A percentile compares a stretch with the other conserved stretches of the same genome.
These are phyloP conservation scores for Verticillium dahliae DNA, from an alignment of 2,329 filamentous ascomycete genomes.

Conservation along the genomic window DNA sequence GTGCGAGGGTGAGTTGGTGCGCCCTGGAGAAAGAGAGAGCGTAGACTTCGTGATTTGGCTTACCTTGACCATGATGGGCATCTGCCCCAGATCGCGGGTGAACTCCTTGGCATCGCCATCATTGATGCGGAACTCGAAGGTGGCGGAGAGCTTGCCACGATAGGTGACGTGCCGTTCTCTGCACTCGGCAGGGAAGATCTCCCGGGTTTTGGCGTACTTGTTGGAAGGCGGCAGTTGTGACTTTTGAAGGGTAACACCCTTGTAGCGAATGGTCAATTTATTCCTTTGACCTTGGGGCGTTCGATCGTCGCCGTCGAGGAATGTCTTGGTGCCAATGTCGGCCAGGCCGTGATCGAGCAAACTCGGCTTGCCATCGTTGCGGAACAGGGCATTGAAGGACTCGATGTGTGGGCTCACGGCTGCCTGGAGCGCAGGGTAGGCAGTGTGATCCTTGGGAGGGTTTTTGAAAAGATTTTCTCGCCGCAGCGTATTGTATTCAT, in stretches of 20 bases:
- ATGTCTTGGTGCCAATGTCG: conserved; percentile 87
- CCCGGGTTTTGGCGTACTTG: conserved; percentile 76
- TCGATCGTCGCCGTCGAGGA: conserved; percentile 73
- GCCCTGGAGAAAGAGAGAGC: neutral
- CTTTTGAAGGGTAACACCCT: conserved; percentile 77
- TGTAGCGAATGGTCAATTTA: conserved; percentile 69
- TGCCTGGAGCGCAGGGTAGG: conserved; percentile 78
- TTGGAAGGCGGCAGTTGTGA: conserved; percentile 73
- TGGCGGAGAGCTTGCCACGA: conserved; percentile 75
- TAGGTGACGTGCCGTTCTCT: conserved; percentile 91
- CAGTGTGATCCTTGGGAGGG: conserved; percentile 78
- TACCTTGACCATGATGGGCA: conserved; percentile 92
- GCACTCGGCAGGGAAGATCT: conserved; percentile 87
- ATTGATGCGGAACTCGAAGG: conserved; percentile 82
- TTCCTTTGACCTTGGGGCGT: conserved; percentile 58
- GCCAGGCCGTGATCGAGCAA: conserved; percentile 66
- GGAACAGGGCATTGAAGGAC: conserved; percentile 89
- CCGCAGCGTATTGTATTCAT: conserved; percentile 77
- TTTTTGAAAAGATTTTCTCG: conserved; percentile 85
- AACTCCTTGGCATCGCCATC: conserved; percentile 78
- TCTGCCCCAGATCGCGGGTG: conserved; percentile 75
- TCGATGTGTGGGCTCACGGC: conserved; percentile 91
- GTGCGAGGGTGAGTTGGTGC: neutral
- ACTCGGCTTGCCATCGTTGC: conserved; percentile 52
- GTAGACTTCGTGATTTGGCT: conserved; percentile 16